These are phyloP conservation scores for Zygnema circumcarinatum DNA, from an alignment of 139 green algal genomes.

Conservation along the genomic window DNA sequence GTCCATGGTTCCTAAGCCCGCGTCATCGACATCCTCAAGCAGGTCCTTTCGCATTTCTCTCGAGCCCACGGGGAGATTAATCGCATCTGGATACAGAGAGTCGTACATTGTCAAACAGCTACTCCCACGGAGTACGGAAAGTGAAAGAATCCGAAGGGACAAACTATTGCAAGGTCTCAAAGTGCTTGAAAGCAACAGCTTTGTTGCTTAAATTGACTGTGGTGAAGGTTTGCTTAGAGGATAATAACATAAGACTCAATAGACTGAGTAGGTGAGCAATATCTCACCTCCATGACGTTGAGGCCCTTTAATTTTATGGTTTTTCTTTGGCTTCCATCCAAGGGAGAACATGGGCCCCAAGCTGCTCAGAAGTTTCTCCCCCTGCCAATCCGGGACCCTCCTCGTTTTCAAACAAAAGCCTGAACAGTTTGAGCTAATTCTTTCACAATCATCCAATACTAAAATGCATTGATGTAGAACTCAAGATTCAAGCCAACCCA, in stretches of 20 bases:
- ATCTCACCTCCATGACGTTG: not conserved
- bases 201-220: not conserved
- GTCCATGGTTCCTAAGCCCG: not conserved
- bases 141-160: not conserved
- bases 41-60: not conserved
- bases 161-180: not conserved
- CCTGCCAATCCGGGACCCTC: too few relatives aligned
- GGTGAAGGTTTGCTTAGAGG: not conserved
- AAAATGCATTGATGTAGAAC: too few relatives aligned
- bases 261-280: not conserved
- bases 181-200: not conserved
- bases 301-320: constrained; percentile 28
- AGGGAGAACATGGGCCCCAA: constrained; percentile 42
- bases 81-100: not conserved
- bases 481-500: not conserved
- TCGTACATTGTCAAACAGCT: too few relatives aligned
- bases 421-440: too few relatives aligned
- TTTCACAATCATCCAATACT: too few relatives aligned
- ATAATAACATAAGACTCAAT: not conserved
- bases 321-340: constrained; percentile 50
- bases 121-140: not conserved
- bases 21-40: not conserved
- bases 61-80: not conserved
- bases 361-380: constrained; percentile 53
- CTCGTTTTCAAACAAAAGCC: not conserved